Evolutionary conservation across 2,329 filamentous ascomycete genomes (phyloP).

Genomic region (Neopestalotiopsis sp.): DNA sequence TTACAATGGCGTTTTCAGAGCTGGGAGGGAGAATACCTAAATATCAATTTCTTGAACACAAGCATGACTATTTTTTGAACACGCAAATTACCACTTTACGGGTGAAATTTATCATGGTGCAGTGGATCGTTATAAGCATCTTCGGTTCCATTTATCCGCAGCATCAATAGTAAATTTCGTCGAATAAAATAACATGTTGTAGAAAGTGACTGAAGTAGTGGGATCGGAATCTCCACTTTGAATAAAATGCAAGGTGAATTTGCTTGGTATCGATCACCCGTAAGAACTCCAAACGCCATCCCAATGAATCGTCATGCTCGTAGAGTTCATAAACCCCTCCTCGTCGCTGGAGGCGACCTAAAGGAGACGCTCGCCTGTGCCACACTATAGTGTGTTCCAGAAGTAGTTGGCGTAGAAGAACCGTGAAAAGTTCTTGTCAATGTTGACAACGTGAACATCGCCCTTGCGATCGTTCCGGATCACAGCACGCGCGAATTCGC

Average conservation of each 20-base stretch:
- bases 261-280: background rate
- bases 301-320: background rate
- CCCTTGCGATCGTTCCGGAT: slow-evolving; percentile 86
- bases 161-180: no score
- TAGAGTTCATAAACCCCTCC: slow-evolving; percentile 8
- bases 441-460: slow-evolving; percentile 92
- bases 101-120: no score
- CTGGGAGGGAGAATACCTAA: background rate
- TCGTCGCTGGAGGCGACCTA: background rate
- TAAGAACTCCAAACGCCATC: background rate
- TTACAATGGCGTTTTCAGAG: background rate
- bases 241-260: background rate
- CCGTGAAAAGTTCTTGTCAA: slow-evolving; percentile 88
- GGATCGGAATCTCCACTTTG: background rate
- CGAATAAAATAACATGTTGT: background rate
- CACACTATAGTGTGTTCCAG: slow-evolving; percentile 68
- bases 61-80: background rate
- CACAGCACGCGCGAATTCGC: slow-evolving; percentile 84
- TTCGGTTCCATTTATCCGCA: no score
- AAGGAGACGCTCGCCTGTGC: background rate
- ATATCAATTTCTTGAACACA: background rate
- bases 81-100: no score
- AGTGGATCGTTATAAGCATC: no score
- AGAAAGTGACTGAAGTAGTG: background rate
- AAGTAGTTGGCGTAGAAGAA: slow-evolving; percentile 97